A percentile compares a stretch with the other conserved stretches of the same genome.
These are phyloP conservation scores for Colletotrichum somersetense DNA, from an alignment of 2,329 filamentous ascomycete species.

Conservation along the genomic window DNA sequence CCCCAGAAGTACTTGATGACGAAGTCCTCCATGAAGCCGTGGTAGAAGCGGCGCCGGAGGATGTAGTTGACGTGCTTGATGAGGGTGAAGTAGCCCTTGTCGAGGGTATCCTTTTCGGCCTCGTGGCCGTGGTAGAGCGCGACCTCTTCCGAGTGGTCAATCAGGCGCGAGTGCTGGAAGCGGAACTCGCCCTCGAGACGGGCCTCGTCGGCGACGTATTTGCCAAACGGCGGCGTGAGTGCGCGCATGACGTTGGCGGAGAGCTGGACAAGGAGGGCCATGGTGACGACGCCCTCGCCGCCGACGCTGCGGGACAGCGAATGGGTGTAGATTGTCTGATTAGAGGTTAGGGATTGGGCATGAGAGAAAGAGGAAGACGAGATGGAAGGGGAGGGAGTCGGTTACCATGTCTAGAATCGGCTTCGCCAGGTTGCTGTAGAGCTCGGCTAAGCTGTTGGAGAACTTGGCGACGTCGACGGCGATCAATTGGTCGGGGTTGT, in stretches of 20 bases:
- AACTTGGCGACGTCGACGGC: slow-evolving; percentile 97
- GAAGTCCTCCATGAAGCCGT: slow-evolving; percentile 99
- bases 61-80: slow-evolving; percentile 99
- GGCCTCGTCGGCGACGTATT: slow-evolving; percentile 97
- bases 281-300: slow-evolving; percentile 93
- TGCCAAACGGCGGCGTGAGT: slow-evolving; percentile 94
- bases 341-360: not conserved
- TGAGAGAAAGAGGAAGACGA: not conserved
- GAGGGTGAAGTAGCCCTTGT: slow-evolving; percentile 98
- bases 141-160: slow-evolving; percentile 96
- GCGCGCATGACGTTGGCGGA: slow-evolving; percentile 94
- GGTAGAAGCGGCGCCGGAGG: slow-evolving; percentile 88
- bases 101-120: slow-evolving; percentile 93
- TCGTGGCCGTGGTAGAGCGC: slow-evolving; percentile 93
- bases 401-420: slow-evolving; percentile 89
- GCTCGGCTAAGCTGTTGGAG: slow-evolving; percentile 91
- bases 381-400: slow-evolving; percentile 35
- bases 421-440: slow-evolving; percentile 97
- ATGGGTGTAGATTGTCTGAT: slow-evolving; percentile 88
- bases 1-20: slow-evolving; percentile 99
- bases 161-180: slow-evolving; percentile 93
- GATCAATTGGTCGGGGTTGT: slow-evolving; percentile 97
- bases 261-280: slow-evolving; percentile 92
- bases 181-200: slow-evolving; percentile 95
- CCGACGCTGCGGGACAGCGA: slow-evolving; percentile 95